These are phyloP conservation scores for Candida frijolesensis DNA, from an alignment of 1,139 yeast genomes.

Conservation along the genomic window DNA sequence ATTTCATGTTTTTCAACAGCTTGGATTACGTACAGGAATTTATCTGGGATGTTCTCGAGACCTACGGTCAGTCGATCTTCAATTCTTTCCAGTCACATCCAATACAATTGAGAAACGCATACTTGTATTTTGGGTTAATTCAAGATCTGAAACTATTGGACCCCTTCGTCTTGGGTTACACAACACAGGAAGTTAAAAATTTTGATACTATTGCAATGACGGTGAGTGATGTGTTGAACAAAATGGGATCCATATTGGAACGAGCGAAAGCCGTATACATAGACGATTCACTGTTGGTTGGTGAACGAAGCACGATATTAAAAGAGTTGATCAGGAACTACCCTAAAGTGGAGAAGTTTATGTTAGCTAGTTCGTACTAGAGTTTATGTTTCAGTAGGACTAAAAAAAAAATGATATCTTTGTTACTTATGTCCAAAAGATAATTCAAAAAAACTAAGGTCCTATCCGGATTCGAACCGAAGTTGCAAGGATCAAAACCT, in stretches of 20 bases:
- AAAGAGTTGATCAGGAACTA: conserved; percentile 34
- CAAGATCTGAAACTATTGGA: conserved; percentile 3
- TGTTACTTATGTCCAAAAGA: too few species aligned
- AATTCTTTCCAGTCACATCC: background rate
- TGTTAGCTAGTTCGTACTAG: conserved; percentile 25
- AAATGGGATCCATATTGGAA: conserved; percentile 35
- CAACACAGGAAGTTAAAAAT: conserved; percentile 2
- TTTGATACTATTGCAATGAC: conserved; percentile 35
- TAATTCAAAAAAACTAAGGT: background rate
- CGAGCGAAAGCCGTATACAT: conserved; percentile 36
- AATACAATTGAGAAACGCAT: conserved; percentile 27
- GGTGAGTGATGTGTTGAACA: conserved; percentile 40
- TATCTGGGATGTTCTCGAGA: conserved; percentile 35
- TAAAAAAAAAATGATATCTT: too few species aligned
- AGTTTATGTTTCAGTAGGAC: too few species aligned
- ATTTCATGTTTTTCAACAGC: conserved; percentile 46
- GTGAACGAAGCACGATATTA: conserved; percentile 37
- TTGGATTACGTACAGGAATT: conserved; percentile 35
- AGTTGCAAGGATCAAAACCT: conserved; percentile 3
- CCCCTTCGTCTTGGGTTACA: background rate
- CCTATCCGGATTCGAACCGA: conserved; percentile 4
- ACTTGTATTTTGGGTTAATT: conserved; percentile 36
- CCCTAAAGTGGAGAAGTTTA: conserved; percentile 36
- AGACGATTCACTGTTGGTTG: conserved; percentile 35
- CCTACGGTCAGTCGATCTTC: conserved; percentile 21